Evolutionary conservation across 176 grass and related monocot genomes (phyloP).

Genomic region (Cocos nucifera): DNA sequence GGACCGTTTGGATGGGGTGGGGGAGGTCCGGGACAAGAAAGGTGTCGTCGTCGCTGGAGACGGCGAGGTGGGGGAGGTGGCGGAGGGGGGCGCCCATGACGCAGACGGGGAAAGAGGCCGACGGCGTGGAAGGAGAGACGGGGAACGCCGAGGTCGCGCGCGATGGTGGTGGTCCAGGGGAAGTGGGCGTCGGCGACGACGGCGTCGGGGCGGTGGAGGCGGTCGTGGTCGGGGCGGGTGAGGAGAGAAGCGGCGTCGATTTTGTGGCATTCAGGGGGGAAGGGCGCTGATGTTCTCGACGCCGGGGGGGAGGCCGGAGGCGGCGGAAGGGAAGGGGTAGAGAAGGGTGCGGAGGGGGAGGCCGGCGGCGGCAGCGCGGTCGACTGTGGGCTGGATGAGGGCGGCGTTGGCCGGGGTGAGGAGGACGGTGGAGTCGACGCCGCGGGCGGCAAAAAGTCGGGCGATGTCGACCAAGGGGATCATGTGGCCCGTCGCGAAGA

Average conservation of each 20-base stretch:
- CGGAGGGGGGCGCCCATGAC: neutral
- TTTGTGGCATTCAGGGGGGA: too few relatives aligned
- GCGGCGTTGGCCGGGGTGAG: neutral
- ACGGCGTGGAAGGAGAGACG: neutral
- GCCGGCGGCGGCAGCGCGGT: neutral
- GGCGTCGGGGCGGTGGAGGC: neutral
- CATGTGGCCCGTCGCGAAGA: neutral
- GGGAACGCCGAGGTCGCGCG: neutral
- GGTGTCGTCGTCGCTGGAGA: neutral
- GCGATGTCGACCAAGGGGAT: conserved; percentile 1
- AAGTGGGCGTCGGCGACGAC: conserved; percentile 4
- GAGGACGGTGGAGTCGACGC: neutral
- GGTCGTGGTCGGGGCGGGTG: neutral
- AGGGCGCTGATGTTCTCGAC: neutral
- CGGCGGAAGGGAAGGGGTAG: neutral
- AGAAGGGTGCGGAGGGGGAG: neutral
- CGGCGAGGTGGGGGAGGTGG: neutral
- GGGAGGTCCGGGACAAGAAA: neutral
- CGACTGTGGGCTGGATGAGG: neutral
- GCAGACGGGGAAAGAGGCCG: conserved; percentile 5
- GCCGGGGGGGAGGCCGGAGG: neutral
- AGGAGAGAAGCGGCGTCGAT: too few relatives aligned
- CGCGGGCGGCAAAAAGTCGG: neutral
- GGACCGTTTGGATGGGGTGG: neutral
- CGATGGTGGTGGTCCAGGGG: neutral